Base-by-base conservation (phyloP, 768 basidiomycete genomes). In the Hemileccinum rubropunctum region DNA sequence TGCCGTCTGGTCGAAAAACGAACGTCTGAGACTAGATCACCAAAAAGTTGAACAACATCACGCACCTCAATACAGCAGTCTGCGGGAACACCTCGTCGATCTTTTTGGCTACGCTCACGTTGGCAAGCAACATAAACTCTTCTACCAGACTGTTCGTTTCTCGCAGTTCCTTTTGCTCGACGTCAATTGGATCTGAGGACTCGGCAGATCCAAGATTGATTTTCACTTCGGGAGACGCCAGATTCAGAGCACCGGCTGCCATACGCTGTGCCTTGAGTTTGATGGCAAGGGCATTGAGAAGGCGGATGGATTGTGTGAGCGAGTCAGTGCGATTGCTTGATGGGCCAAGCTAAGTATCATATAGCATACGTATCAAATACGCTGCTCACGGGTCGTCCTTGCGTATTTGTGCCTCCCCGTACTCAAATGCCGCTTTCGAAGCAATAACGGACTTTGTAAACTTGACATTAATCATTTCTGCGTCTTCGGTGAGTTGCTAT, bases 101-200 rank as follows among this genome's bases (percentile, higher is more conserved):
- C 70, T 88, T 90, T 57, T 73, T 70, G 6, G 97, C 95, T 1
- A 98, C 97, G 56, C 87, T 91, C 58, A 95, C 88, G 60, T 98
- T 99, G 6, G 97, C 95, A 51, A 99, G 83, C 56, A 99, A 73
- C 97, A 99, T 99, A 71, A 99, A 98, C 68, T 98, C 97, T 68
- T 99, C 97, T 2, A 98, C 97, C 7, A 98, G 73, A 55, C 90
- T 93, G 64, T 98, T 98, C 9, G 97, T 99, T 71, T 98, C 95
- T 26, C 80, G 73, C 62, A 89, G 65, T 60, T 91, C 87, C 67
- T 98, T 98, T 66, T 95, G 93, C 70, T 98, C 93, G 10, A 99
- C 95, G 54, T 98, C 95, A 54, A 98, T 91, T 0, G 95, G 95
- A 57, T 97, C 94, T 2, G 92, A 88, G 0, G 89, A 91, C 66